Evolutionary conservation across 1,139 yeast species (phyloP).

Genomic region (Candida tropicalis): DNA sequence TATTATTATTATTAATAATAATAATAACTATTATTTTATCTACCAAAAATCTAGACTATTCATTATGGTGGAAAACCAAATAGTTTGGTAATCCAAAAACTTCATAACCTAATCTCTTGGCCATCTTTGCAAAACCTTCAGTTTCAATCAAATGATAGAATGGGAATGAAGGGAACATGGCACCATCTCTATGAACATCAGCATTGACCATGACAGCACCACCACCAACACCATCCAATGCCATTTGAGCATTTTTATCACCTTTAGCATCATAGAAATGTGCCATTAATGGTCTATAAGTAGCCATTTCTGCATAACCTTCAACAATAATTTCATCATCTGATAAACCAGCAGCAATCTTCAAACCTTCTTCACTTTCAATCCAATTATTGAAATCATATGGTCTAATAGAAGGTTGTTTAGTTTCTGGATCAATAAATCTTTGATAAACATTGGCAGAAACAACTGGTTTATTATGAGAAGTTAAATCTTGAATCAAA

Average conservation of each 20-base stretch:
- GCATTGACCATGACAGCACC: constrained; percentile 95
- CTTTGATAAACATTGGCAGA: constrained; percentile 95
- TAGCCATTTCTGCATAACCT: constrained; percentile 89
- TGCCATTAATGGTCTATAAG: constrained; percentile 96
- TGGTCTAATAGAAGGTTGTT: constrained; percentile 70
- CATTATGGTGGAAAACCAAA: constrained; percentile 83
- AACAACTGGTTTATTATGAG: constrained; percentile 81
- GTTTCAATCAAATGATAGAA: constrained; percentile 96
- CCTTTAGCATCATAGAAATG: constrained; percentile 72
- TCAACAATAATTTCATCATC: constrained; percentile 94
- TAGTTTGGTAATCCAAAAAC: constrained; percentile 94
- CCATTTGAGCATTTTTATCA: constrained; percentile 64
- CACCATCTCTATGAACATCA: constrained; percentile 97
- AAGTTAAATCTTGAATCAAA: constrained; percentile 83
- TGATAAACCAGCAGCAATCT: constrained; percentile 66
- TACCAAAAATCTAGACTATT: too few species aligned
- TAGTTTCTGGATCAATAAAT: constrained; percentile 59
- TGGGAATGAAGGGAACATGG: constrained; percentile 98
- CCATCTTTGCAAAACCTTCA: constrained; percentile 98
- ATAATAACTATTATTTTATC: too few species aligned
- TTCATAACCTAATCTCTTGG: constrained; percentile 87
- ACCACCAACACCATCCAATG: constrained; percentile 95
- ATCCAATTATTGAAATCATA: constrained; percentile 97
- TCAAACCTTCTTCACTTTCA: constrained; percentile 83
- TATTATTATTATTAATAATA: too few species aligned